Evolutionary conservation across 148 eudicot species (phyloP).

Genomic region (Arbutus unedo): DNA sequence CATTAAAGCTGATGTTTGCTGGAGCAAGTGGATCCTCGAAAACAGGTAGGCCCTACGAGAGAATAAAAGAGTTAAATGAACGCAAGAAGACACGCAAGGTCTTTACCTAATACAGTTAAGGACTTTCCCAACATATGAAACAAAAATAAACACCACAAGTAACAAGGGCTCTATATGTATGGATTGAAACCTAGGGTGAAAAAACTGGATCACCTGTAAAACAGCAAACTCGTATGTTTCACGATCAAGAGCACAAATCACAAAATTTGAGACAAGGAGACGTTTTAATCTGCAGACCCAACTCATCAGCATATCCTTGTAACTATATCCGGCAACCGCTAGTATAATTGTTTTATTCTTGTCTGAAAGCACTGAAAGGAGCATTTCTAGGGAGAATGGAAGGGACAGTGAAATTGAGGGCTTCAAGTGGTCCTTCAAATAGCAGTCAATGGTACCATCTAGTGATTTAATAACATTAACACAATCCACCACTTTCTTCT

Average conservation of each 20-base stretch:
- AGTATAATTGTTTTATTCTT: constrained; percentile 64
- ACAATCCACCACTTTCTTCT: constrained; percentile 43
- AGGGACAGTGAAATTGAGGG: constrained; percentile 29
- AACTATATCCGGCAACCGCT: constrained; percentile 82
- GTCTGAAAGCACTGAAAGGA: constrained; percentile 56
- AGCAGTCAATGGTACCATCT: constrained; percentile 23
- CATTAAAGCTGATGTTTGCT: constrained; percentile 66
- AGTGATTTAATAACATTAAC: constrained; percentile 32
- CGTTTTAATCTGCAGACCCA: constrained; percentile 85
- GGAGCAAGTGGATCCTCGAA: constrained; percentile 65
- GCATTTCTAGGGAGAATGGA: constrained; percentile 53
- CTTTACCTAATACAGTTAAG: background rate
- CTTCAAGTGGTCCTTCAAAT: constrained; percentile 26
- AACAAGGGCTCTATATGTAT: background rate
- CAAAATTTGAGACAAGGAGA: constrained; percentile 56
- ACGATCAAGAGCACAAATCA: constrained; percentile 84
- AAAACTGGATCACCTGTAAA: constrained; percentile 53
- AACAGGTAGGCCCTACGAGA: constrained; percentile 74
- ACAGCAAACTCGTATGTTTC: constrained; percentile 71
- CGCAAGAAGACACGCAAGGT: background rate
- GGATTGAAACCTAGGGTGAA: background rate
- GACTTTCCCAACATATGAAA: background rate
- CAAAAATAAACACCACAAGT: background rate
- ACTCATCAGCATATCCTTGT: constrained; percentile 96
- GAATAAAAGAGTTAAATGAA: background rate